phyloP scores from a whole-genome alignment of 257 asterid species.

The Ballota nigra region DNA sequence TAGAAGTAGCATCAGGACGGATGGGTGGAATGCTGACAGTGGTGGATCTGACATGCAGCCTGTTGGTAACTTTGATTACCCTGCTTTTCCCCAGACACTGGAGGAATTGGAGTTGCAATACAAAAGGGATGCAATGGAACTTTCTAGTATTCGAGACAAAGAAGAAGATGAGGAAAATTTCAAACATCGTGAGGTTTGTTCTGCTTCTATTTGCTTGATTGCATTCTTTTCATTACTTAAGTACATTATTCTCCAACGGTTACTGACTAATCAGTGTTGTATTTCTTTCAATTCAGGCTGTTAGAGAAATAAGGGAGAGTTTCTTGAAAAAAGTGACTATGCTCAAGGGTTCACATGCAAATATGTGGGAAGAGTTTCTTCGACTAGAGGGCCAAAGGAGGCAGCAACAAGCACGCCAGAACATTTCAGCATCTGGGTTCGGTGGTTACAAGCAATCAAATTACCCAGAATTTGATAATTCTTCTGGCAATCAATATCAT shows the following conservation, averaged over 20 bases:
- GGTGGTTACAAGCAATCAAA: constrained; percentile 50
- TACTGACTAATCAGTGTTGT: constrained; percentile 17
- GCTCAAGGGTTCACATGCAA: constrained; percentile 66
- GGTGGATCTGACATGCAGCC: constrained; percentile 54
- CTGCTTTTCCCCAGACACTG: constrained; percentile 55
- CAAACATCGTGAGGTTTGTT: constrained; percentile 87
- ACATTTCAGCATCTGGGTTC: constrained; percentile 50
- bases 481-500: constrained; percentile 50
- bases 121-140: constrained; percentile 81
- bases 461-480: constrained; percentile 49
- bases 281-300: constrained; percentile 45
- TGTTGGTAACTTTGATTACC: constrained; percentile 47
- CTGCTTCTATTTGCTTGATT: not conserved
- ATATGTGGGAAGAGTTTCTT: constrained; percentile 85
- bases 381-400: constrained; percentile 61
- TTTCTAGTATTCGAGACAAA: constrained; percentile 80
- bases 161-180: constrained; percentile 93
- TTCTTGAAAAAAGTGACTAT: constrained; percentile 54
- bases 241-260: not conserved
- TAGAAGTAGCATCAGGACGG: constrained; percentile 58
- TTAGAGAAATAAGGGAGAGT: constrained; percentile 68
- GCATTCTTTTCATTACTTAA: not conserved
- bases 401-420: constrained; percentile 61
- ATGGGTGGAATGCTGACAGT: constrained; percentile 68
- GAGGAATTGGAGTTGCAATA: constrained; percentile 78